phyloP scores from a whole-genome alignment of 306 rosid genomes.

The Aeschynomene evenia region DNA sequence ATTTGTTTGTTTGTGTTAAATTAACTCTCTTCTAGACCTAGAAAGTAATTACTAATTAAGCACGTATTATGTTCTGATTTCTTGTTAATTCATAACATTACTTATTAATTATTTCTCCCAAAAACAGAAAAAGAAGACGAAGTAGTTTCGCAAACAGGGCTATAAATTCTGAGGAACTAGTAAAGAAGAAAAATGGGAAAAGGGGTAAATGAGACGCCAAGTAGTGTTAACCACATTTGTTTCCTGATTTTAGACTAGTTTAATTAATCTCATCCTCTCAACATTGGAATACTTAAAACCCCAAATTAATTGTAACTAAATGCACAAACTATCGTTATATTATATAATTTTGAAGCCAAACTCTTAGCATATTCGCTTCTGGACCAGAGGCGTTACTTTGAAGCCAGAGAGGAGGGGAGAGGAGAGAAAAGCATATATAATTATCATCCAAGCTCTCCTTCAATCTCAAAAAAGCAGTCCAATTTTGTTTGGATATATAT shows the following conservation, averaged over 20 bases:
- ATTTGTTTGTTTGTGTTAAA: constrained; percentile 4
- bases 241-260: background rate
- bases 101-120: background rate
- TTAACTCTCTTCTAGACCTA: background rate
- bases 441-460: no score
- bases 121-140: background rate
- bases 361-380: background rate
- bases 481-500: no score
- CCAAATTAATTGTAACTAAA: background rate
- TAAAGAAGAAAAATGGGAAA: background rate
- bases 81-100: background rate
- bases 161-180: background rate
- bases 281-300: background rate
- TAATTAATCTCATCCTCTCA: background rate
- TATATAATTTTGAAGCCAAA: background rate
- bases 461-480: no score
- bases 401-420: no score
- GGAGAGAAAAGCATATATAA: background rate
- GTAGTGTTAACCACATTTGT: background rate
- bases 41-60: background rate
- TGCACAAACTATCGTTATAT: background rate
- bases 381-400: background rate
- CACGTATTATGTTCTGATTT: background rate
- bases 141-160: background rate
- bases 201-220: background rate